A percentile compares a stretch with the other conserved stretches of the same genome.
phyloP scores from a whole-genome alignment of 805 yeast genomes.

The Cyberlindnera nakhonratchasimensis region DNA sequence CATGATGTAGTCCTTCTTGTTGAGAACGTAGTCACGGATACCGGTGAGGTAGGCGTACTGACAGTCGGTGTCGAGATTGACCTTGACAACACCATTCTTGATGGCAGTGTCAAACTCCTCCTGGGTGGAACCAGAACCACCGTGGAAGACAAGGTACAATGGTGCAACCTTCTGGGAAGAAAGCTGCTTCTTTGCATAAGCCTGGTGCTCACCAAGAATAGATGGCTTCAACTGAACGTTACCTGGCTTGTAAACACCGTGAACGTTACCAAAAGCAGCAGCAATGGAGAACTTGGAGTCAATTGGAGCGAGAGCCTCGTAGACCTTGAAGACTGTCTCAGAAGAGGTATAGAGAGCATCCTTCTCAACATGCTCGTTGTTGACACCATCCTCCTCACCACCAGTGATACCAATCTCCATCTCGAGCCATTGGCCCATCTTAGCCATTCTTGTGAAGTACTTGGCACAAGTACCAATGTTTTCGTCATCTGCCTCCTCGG shows the following conservation, averaged over 20 bases:
- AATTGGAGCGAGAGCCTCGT: conserved; percentile 85
- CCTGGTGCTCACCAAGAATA: conserved; percentile 94
- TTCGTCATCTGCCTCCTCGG: conserved; percentile 95
- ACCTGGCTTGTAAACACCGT: conserved; percentile 99
- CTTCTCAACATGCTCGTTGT: conserved; percentile 90
- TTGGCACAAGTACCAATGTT: conserved; percentile 92
- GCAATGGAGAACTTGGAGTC: conserved; percentile 99
- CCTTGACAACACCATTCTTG: conserved; percentile 94
- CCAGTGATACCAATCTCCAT: conserved; percentile 99
- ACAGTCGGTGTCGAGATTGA: conserved; percentile 98
- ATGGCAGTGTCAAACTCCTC: conserved; percentile 90
- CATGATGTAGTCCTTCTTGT: conserved; percentile 91
- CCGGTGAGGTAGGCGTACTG: conserved; percentile 97
- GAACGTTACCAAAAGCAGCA: conserved; percentile 99
- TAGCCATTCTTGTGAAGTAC: conserved; percentile 92
- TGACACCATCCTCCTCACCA: conserved; percentile 99
- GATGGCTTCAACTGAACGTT: conserved; percentile 91
- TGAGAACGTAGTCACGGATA: conserved; percentile 95
- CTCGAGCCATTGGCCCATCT: conserved; percentile 96
- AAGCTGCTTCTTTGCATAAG: conserved; percentile 69
- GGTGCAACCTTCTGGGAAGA: conserved; percentile 58
- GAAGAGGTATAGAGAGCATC: conserved; percentile 90
- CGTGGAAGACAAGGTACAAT: conserved; percentile 98
- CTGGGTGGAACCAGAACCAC: conserved; percentile 98
- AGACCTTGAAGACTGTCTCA: conserved; percentile 88